Evolutionary conservation across 768 basidiomycete species (phyloP).

Genomic region (Multifurca ochricompacta): DNA sequence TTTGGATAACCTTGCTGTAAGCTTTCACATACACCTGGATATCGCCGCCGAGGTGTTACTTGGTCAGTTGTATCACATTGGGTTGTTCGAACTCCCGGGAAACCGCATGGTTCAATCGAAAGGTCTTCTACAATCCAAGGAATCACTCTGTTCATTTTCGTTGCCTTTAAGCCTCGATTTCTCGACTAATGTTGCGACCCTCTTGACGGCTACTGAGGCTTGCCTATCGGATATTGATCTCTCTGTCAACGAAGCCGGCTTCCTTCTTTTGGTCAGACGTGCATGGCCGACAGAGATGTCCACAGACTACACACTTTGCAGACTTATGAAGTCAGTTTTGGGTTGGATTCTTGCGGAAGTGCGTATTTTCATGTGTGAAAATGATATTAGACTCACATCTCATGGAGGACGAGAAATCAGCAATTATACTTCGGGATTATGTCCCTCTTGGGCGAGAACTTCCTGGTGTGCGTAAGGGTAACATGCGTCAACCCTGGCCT

Average conservation of each 20-base stretch:
- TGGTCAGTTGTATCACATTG: constrained; percentile 51
- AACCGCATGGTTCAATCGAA: constrained; percentile 31
- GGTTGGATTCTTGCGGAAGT: constrained; percentile 74
- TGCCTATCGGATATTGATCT: constrained; percentile 65
- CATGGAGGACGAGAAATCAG: constrained; percentile 56
- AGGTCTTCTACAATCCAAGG: constrained; percentile 27
- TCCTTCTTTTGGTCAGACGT: constrained; percentile 57
- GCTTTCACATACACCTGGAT: constrained; percentile 51
- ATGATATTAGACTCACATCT: neutral
- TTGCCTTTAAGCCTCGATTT: constrained; percentile 66
- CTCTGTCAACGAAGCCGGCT: constrained; percentile 64
- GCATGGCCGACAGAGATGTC: constrained; percentile 71
- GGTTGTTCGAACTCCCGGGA: constrained; percentile 50
- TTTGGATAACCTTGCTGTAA: constrained; percentile 48
- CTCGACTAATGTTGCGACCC: constrained; percentile 62
- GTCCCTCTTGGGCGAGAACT: constrained; percentile 47
- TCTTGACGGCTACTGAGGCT: constrained; percentile 64
- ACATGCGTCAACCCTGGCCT: constrained; percentile 51
- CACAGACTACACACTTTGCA: constrained; percentile 60
- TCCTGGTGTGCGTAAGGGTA: constrained; percentile 53
- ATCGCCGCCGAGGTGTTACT: constrained; percentile 45
- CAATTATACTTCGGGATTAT: constrained; percentile 59
- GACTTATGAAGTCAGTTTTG: constrained; percentile 51
- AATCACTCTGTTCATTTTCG: constrained; percentile 49
- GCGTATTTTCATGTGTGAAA: constrained; percentile 10